These are phyloP conservation scores for Pinus taeda DNA, from an alignment of 75 land plant species.

Conservation along the genomic window DNA sequence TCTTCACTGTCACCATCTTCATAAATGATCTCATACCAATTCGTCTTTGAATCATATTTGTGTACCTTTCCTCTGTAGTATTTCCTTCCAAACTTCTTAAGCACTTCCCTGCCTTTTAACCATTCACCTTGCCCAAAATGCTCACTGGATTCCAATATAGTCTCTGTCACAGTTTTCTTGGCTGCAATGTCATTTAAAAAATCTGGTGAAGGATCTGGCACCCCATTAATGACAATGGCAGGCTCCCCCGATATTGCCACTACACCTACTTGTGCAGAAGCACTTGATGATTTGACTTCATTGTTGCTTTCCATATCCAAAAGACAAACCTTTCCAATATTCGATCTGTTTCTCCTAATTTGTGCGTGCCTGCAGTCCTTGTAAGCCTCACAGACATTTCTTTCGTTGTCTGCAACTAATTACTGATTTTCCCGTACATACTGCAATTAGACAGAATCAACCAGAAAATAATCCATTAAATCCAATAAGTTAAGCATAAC, in stretches of 20 bases:
- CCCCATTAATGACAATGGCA: conserved; percentile 57
- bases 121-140: conserved; percentile 40
- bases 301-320: conserved; percentile 1
- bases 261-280: background rate
- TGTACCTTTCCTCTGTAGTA: conserved; percentile 45
- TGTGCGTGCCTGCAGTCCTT: conserved; percentile 3
- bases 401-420: background rate
- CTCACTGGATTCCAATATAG: conserved; percentile 3
- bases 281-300: background rate
- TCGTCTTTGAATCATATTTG: conserved; percentile 55
- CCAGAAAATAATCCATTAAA: background rate
- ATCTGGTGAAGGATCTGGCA: conserved; percentile 26
- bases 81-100: conserved; percentile 52
- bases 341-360: background rate
- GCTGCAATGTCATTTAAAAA: conserved; percentile 10
- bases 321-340: background rate
- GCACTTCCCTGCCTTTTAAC: conserved; percentile 61
- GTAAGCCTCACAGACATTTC: background rate
- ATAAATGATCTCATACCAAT: conserved; percentile 79
- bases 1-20: conserved; percentile 93
- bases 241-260: conserved; percentile 56
- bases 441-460: background rate
- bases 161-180: background rate
- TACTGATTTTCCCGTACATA: background rate
- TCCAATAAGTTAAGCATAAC: too few relatives aligned